phyloP scores from a whole-genome alignment of 495 filamentous ascomycete species.

The Penicillium robsamsonii region DNA sequence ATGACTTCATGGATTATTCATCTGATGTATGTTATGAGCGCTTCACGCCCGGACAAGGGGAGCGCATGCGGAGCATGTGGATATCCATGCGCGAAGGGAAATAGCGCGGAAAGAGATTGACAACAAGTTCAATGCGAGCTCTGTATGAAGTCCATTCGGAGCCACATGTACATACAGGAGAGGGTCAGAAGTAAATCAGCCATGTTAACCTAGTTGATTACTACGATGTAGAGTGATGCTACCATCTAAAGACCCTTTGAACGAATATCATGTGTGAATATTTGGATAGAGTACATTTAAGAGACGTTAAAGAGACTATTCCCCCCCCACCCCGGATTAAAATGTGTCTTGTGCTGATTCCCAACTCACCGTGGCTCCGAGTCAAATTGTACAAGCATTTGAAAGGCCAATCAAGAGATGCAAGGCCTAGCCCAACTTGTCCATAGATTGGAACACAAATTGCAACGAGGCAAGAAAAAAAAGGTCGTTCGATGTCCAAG shows the following conservation, averaged over 20 bases:
- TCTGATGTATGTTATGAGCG: constrained; percentile 53
- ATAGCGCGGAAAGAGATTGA: constrained; percentile 14
- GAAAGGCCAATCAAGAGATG: background rate
- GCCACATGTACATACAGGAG: background rate
- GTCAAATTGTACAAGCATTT: background rate
- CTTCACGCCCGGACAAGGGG: constrained; percentile 44
- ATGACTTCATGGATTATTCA: constrained; percentile 58
- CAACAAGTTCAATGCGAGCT: background rate
- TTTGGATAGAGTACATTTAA: constrained; percentile 2
- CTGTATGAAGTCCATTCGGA: background rate
- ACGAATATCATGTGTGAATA: background rate
- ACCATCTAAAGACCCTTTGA: background rate
- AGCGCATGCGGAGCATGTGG: constrained; percentile 51
- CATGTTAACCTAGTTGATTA: background rate
- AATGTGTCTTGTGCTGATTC: no score
- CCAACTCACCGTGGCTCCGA: background rate
- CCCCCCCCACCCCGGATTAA: constrained; percentile 3
- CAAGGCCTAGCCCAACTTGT: background rate
- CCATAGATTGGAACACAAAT: background rate
- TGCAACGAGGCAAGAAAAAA: background rate
- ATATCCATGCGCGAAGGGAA: constrained; percentile 41
- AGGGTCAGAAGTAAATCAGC: background rate
- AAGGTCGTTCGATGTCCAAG: background rate
- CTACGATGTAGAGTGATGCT: background rate
- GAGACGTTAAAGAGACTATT: background rate